Evolutionary conservation across 177 flowering plant species (phyloP).

Genomic region (Vitis hybrid): DNA sequence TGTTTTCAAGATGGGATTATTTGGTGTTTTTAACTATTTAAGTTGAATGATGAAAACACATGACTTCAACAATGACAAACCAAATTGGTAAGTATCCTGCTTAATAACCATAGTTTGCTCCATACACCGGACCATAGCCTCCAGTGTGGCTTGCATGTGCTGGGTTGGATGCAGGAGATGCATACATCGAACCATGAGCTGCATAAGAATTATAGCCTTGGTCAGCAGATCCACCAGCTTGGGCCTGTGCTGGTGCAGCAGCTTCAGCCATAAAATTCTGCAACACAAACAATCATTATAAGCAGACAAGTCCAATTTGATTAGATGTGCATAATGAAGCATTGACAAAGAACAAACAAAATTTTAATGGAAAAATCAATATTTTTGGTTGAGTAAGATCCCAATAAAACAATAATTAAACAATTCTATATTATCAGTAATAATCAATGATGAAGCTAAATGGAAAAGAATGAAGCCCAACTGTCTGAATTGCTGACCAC

Average conservation of each 20-base stretch:
- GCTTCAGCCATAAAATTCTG: slow-evolving; percentile 59
- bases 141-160: slow-evolving; percentile 32
- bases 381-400: too few species aligned
- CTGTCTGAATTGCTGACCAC: too few species aligned
- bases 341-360: too few species aligned
- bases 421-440: too few species aligned
- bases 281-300: slow-evolving; percentile 7
- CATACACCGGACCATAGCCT: slow-evolving; percentile 41
- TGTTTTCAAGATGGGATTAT: not conserved
- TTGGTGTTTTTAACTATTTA: not conserved
- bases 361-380: too few species aligned
- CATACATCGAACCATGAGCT: slow-evolving; percentile 38
- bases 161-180: slow-evolving; percentile 36
- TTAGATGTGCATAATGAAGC: not conserved
- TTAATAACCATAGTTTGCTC: slow-evolving; percentile 41
- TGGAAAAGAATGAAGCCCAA: too few species aligned
- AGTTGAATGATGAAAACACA: not conserved
- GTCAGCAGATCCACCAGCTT: slow-evolving; percentile 26
- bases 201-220: slow-evolving; percentile 49
- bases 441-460: too few species aligned
- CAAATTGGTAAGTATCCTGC: not conserved
- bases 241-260: slow-evolving; percentile 19
- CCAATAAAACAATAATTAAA: too few species aligned
- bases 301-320: not conserved
- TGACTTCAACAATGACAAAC: not conserved